phyloP scores from a whole-genome alignment of 2,329 filamentous ascomycete species.

The Aspergillus sergii region DNA sequence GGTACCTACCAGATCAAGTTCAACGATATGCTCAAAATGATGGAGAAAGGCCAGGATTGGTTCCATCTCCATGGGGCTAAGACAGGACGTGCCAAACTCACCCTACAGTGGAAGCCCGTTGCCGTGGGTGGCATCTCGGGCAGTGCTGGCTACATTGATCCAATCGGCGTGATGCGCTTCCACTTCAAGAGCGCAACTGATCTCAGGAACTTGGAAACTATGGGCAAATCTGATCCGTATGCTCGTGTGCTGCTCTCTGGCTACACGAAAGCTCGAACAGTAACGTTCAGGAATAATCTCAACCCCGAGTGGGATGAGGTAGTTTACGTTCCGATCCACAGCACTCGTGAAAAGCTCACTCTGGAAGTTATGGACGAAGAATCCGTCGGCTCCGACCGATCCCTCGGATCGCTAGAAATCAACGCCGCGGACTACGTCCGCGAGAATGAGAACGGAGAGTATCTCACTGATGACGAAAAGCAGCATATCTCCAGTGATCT shows the following conservation, averaged over 20 bases:
- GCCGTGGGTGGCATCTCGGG: conserved; percentile 75
- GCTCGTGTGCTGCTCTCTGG: conserved; percentile 85
- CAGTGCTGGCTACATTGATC: conserved; percentile 85
- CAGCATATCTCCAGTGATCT: conserved; percentile 67
- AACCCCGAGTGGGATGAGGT: conserved; percentile 96
- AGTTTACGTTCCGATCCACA: conserved; percentile 89
- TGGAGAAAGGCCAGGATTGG: conserved; percentile 94
- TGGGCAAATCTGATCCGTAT: conserved; percentile 97
- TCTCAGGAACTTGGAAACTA: conserved; percentile 87
- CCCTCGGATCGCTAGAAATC: conserved; percentile 79
- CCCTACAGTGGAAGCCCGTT: conserved; percentile 92
- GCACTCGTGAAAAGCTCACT: conserved; percentile 76
- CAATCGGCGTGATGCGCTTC: conserved; percentile 91
- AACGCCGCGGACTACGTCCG: conserved; percentile 75
- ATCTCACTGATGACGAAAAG: conserved; percentile 76
- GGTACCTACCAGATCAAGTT: conserved; percentile 95
- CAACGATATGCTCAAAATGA: conserved; percentile 87
- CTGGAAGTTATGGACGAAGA: conserved; percentile 98
- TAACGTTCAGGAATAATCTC: conserved; percentile 94
- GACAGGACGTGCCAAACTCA: conserved; percentile 85
- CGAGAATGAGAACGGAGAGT: conserved; percentile 79
- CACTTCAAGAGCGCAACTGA: conserved; percentile 84
- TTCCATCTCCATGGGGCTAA: conserved; percentile 82
- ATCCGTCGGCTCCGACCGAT: conserved; percentile 85
- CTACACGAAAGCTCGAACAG: conserved; percentile 85